Evolutionary conservation across 495 filamentous ascomycete genomes (phyloP).

Genomic region (Parmelia sp.): DNA sequence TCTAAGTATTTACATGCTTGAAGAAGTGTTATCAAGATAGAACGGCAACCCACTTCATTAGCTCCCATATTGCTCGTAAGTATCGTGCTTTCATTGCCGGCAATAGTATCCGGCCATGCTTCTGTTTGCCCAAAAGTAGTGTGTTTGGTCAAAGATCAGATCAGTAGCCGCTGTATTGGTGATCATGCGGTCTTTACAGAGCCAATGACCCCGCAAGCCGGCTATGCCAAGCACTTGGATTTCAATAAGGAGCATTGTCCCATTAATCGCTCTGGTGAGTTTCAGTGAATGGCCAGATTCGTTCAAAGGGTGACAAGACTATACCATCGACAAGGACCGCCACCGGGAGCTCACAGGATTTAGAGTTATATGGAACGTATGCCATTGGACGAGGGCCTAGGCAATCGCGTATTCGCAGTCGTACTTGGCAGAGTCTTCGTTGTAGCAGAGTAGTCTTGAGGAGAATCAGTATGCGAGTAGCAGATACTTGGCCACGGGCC

Average conservation of each 20-base stretch:
- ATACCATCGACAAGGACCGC: background rate
- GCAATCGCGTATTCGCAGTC: background rate
- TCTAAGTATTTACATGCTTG: background rate
- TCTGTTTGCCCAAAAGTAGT: background rate
- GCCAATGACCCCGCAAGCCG: background rate
- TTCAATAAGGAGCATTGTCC: background rate
- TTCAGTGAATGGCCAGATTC: background rate
- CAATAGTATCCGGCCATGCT: no score
- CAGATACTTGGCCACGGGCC: background rate
- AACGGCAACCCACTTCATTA: background rate
- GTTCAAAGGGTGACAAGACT: background rate
- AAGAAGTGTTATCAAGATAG: background rate
- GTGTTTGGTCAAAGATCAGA: background rate
- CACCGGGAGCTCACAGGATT: background rate
- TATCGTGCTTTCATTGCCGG: background rate
- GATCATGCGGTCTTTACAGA: background rate
- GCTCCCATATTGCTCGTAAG: background rate
- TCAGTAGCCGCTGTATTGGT: background rate
- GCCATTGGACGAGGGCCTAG: background rate
- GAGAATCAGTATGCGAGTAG: background rate
- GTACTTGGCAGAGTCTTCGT: background rate
- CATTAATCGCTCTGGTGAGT: background rate
- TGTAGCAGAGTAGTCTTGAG: background rate
- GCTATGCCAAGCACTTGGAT: background rate
- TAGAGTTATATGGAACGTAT: background rate